phyloP scores from a whole-genome alignment of 2,329 filamentous ascomycete species.

The Aspergillus aculeatinus region DNA sequence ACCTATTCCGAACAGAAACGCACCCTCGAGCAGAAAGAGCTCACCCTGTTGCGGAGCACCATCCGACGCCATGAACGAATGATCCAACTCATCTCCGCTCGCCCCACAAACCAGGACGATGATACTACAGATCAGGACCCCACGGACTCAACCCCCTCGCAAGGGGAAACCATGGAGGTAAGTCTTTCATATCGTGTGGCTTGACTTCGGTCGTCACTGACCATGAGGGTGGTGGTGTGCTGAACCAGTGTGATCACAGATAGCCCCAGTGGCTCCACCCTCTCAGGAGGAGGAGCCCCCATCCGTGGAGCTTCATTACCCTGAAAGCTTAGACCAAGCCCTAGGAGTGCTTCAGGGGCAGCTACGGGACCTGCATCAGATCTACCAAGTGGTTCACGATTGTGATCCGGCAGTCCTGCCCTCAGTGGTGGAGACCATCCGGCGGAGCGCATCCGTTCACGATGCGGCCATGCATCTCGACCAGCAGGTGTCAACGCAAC shows the following conservation, averaged over 20 bases:
- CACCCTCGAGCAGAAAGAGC: neutral
- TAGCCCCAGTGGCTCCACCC: neutral
- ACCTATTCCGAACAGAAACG: slow-evolving; percentile 3
- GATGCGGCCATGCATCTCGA: neutral
- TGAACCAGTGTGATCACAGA: neutral
- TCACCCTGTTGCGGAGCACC: neutral
- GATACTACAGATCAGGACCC: neutral
- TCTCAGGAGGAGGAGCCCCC: neutral
- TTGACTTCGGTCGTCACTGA: neutral
- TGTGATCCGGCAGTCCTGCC: neutral
- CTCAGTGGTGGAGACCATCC: slow-evolving; percentile 2
- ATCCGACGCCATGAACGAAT: slow-evolving; percentile 3
- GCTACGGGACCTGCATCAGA: neutral
- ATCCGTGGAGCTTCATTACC: neutral
- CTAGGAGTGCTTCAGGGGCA: neutral
- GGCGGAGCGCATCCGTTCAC: neutral
- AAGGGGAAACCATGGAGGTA: neutral
- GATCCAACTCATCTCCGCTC: slow-evolving; percentile 2
- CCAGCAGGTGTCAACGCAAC: neutral
- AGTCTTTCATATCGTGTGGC: neutral
- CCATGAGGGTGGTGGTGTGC: neutral
- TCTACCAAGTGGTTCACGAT: slow-evolving; percentile 1
- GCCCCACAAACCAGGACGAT: neutral
- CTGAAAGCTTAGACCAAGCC: neutral
- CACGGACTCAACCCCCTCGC: neutral